Evolutionary conservation across 352 stramenopile species (phyloP).

Genomic region (Thalassiosira mediterranea): DNA sequence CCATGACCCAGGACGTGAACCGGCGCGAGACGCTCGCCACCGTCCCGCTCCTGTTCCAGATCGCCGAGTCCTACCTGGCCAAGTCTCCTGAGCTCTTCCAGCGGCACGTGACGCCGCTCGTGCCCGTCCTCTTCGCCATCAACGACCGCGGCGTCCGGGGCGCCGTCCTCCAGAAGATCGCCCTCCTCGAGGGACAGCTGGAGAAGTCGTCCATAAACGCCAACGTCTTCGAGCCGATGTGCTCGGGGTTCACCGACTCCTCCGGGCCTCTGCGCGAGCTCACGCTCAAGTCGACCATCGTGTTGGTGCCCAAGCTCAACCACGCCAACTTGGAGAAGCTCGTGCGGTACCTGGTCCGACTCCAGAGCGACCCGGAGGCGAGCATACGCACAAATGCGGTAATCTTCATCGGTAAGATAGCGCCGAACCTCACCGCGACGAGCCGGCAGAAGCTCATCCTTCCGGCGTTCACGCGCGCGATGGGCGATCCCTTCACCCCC

Average conservation of each 20-base stretch:
- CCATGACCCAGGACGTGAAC: slow-evolving; percentile 79
- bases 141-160: slow-evolving; percentile 81
- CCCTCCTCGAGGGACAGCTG: slow-evolving; percentile 63
- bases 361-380: slow-evolving; percentile 74
- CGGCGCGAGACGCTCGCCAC: slow-evolving; percentile 74
- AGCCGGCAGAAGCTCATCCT: slow-evolving; percentile 78
- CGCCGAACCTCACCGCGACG: slow-evolving; percentile 63
- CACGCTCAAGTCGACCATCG: slow-evolving; percentile 78
- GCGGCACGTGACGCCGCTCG: slow-evolving; percentile 64
- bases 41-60: slow-evolving; percentile 72
- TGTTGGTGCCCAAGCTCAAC: slow-evolving; percentile 69
- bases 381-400: slow-evolving; percentile 82
- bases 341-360: slow-evolving; percentile 76
- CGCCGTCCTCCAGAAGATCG: slow-evolving; percentile 67
- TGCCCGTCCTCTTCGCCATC: slow-evolving; percentile 73
- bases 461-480: slow-evolving; percentile 67
- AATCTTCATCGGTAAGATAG: slow-evolving; percentile 82
- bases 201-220: slow-evolving; percentile 69
- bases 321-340: slow-evolving; percentile 81
- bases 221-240: slow-evolving; percentile 81
- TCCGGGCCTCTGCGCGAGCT: slow-evolving; percentile 71
- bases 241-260: slow-evolving; percentile 81
- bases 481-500: slow-evolving; percentile 78
- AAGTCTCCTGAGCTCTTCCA: slow-evolving; percentile 52
- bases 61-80: slow-evolving; percentile 66